phyloP scores from a whole-genome alignment of 768 basidiomycete genomes.

The Boletus pseudo-olivaceus region DNA sequence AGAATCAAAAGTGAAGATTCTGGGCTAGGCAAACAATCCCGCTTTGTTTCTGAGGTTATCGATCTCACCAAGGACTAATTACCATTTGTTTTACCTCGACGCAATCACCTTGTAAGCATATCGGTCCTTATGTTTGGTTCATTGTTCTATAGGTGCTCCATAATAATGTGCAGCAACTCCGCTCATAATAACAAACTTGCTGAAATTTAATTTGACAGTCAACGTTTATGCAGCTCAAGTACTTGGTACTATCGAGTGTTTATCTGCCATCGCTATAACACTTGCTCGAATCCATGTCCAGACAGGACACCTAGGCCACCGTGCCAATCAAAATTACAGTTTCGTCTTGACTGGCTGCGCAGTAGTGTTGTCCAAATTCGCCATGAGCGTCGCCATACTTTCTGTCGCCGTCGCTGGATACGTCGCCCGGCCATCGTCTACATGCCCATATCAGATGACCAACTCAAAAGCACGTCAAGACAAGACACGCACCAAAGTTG shows the following conservation, averaged over 20 bases:
- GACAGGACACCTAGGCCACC: background rate
- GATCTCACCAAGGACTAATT: background rate
- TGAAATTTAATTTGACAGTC: background rate
- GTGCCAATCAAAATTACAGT: conserved; percentile 34
- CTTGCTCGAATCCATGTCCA: background rate
- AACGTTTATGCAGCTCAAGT: background rate
- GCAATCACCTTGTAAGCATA: background rate
- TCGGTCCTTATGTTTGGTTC: background rate
- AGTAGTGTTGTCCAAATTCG: conserved; percentile 47
- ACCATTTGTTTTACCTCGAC: background rate
- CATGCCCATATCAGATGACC: background rate
- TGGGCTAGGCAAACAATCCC: background rate
- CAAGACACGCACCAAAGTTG: conserved; percentile 60
- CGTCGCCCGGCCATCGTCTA: conserved; percentile 80
- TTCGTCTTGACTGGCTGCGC: conserved; percentile 45
- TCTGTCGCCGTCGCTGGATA: conserved; percentile 74
- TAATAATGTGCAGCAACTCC: too few relatives aligned
- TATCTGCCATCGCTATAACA: background rate
- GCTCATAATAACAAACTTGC: too few relatives aligned
- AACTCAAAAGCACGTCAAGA: background rate
- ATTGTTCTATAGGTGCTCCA: background rate
- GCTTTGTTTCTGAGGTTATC: background rate
- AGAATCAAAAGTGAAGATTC: background rate
- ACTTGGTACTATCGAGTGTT: background rate
- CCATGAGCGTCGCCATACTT: conserved; percentile 71